phyloP scores from a whole-genome alignment of 1,139 yeast genomes.

The Hemisphaericaspora subhashii region DNA sequence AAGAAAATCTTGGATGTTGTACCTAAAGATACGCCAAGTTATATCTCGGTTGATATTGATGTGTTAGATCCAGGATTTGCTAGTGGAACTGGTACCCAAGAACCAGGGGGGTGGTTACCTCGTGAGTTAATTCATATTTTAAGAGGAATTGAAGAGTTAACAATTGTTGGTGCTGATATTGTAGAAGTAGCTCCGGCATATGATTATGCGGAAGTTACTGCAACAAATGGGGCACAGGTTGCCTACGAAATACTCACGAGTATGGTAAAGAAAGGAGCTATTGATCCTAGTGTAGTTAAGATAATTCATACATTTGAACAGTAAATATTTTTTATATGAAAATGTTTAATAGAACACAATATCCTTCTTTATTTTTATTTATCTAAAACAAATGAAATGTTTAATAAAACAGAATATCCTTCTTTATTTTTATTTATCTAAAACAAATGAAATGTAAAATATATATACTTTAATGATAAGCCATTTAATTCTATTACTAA shows the following conservation, averaged over 20 bases:
- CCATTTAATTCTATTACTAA: background rate
- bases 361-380: background rate
- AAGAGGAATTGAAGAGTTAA: constrained; percentile 56
- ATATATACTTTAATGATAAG: too few relatives aligned
- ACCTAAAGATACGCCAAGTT: constrained; percentile 62
- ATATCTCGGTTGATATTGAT: constrained; percentile 73
- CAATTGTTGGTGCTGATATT: constrained; percentile 73
- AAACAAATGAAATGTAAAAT: background rate
- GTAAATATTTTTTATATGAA: too few relatives aligned
- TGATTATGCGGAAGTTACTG: constrained; percentile 71
- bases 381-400: background rate
- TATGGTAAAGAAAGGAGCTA: constrained; percentile 64
- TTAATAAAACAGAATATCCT: background rate
- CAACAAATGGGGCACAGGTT: constrained; percentile 76
- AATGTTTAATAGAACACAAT: too few relatives aligned
- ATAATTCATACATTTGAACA: constrained; percentile 7
- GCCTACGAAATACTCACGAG: constrained; percentile 68
- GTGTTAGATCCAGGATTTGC: constrained; percentile 81
- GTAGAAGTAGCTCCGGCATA: constrained; percentile 78
- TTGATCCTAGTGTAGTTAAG: constrained; percentile 13
- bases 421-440: background rate
- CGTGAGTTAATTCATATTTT: constrained; percentile 67
- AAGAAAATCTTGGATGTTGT: constrained; percentile 49
- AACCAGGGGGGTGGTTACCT: constrained; percentile 81
- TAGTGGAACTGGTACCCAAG: constrained; percentile 84